Conservation (phyloP, 345 rosid species). For the Geranium brycei region DNA sequence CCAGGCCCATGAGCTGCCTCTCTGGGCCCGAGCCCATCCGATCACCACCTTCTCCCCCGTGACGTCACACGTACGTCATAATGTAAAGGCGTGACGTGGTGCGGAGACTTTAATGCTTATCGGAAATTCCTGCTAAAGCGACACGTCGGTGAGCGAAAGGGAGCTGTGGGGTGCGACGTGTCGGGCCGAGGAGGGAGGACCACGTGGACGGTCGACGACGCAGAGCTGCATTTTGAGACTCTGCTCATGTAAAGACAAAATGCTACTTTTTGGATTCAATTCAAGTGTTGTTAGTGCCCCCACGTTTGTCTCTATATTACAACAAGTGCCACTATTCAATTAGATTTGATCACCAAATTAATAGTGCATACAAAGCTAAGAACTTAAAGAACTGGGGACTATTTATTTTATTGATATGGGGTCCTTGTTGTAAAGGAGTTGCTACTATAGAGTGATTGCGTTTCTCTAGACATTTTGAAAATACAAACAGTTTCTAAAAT, state of each 20-base stretch:
- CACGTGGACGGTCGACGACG: constrained; percentile 38
- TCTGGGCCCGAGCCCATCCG: background rate
- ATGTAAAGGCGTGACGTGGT: background rate
- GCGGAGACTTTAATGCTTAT: background rate
- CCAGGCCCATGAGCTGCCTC: background rate
- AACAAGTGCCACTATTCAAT: background rate
- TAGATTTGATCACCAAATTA: background rate
- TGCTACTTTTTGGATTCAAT: constrained; percentile 24
- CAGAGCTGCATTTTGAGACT: constrained; percentile 14
- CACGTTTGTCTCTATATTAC: background rate
- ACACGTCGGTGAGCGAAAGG: constrained; percentile 16
- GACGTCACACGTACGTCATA: background rate
- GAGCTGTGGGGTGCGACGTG: constrained; percentile 16
- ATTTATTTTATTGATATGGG: background rate
- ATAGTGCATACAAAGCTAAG: no score
- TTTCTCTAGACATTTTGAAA: background rate
- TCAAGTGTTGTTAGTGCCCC: constrained; percentile 7
- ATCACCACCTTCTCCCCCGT: background rate
- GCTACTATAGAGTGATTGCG: background rate
- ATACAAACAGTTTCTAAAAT: background rate
- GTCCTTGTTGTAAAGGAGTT: background rate
- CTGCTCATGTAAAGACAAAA: constrained; percentile 34
- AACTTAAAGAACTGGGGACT: no score
- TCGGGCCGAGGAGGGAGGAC: constrained; percentile 24
- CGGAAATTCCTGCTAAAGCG: constrained; percentile 2